Percentiles rank a stretch among this genome's conserved stretches.
phyloP scores from a whole-genome alignment of 805 yeast genomes.

The Metahyphopichia silvanorum region DNA sequence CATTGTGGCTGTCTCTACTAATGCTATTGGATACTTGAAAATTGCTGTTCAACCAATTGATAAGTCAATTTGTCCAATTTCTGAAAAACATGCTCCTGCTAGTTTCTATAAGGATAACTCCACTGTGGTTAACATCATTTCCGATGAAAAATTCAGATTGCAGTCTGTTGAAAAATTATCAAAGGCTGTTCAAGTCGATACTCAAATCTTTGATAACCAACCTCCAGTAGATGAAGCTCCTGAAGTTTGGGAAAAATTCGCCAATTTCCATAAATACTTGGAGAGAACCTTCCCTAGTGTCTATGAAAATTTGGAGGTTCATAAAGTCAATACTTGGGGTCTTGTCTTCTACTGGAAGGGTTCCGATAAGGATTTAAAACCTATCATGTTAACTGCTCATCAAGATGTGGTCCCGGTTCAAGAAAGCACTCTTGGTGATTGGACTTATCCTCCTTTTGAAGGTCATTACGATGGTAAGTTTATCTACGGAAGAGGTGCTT shows the following conservation, averaged over 20 bases:
- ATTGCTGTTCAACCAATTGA: conserved; percentile 12
- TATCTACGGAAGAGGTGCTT: conserved; percentile 75
- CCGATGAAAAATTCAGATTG: conserved; percentile 21
- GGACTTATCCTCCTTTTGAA: conserved; percentile 66
- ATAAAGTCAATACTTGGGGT: conserved; percentile 59
- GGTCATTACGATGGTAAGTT: conserved; percentile 59
- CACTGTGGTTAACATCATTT: conserved; percentile 24
- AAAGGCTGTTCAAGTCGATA: conserved; percentile 62
- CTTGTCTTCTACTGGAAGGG: conserved; percentile 66
- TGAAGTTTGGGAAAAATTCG: conserved; percentile 41
- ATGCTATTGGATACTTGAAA: conserved; percentile 11
- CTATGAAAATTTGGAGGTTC: conserved; percentile 46
- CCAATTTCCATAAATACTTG: conserved; percentile 50
- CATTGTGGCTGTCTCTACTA: conserved; percentile 13
- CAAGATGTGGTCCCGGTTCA: conserved; percentile 82
- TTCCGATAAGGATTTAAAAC: conserved; percentile 53
- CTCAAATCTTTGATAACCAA: conserved; percentile 56
- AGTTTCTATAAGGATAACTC: conserved; percentile 20
- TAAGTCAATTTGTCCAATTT: conserved; percentile 20
- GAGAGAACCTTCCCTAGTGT: conserved; percentile 53
- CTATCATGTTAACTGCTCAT: conserved; percentile 70
- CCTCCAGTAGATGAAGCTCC: conserved; percentile 51
- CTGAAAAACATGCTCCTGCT: conserved; percentile 19
- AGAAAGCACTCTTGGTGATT: conserved; percentile 47
- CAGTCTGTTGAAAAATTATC: conserved; percentile 43